A percentile compares a stretch with the other conserved stretches of the same genome.
These are phyloP conservation scores for Anthracocystis panici-leucophaei DNA, from an alignment of 1,284 basidiomycete species.

Conservation along the genomic window DNA sequence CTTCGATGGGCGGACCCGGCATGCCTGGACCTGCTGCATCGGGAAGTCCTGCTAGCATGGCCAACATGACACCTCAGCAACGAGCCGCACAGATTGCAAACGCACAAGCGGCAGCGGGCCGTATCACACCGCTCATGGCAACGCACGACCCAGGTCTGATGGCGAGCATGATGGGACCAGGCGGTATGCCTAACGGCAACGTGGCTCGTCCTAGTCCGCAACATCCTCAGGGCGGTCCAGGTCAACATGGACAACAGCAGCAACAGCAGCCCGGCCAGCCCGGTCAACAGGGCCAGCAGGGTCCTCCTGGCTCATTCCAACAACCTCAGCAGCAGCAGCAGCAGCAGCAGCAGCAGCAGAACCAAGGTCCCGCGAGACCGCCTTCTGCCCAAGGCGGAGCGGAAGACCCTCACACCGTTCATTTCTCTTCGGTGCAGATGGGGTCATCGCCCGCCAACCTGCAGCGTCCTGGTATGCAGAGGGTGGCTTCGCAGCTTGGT, in stretches of 20 bases:
- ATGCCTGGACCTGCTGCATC: slow-evolving; percentile 23
- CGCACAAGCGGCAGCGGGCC: slow-evolving; percentile 44
- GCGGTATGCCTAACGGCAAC: slow-evolving; percentile 41
- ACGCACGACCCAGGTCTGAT: slow-evolving; percentile 60
- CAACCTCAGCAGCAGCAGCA: slow-evolving; percentile 43
- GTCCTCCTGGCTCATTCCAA: slow-evolving; percentile 26
- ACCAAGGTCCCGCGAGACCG: slow-evolving; percentile 30
- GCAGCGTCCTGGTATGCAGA: slow-evolving; percentile 49
- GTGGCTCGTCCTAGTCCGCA: slow-evolving; percentile 29
- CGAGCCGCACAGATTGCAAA: slow-evolving; percentile 52
- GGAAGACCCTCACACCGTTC: slow-evolving; percentile 35
- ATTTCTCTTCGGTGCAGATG: slow-evolving; percentile 45
- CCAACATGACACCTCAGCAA: slow-evolving; percentile 50
- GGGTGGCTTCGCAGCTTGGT: slow-evolving; percentile 36
- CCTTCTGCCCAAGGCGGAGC: slow-evolving; percentile 37
- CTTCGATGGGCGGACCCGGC: slow-evolving; percentile 26
- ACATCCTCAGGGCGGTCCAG: slow-evolving; percentile 42
- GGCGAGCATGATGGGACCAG: slow-evolving; percentile 61
- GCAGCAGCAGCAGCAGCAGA: slow-evolving; percentile 41
- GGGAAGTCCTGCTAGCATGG: slow-evolving; percentile 46
- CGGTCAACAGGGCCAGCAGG: slow-evolving; percentile 21
- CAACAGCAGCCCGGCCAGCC: slow-evolving; percentile 41
- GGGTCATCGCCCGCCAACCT: slow-evolving; percentile 51
- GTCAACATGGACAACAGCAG: slow-evolving; percentile 46
- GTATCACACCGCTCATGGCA: slow-evolving; percentile 60